A percentile compares a stretch with the other conserved stretches of the same genome.
These are phyloP conservation scores for Boletellus sp. DNA, from an alignment of 768 basidiomycete species.

Conservation along the genomic window DNA sequence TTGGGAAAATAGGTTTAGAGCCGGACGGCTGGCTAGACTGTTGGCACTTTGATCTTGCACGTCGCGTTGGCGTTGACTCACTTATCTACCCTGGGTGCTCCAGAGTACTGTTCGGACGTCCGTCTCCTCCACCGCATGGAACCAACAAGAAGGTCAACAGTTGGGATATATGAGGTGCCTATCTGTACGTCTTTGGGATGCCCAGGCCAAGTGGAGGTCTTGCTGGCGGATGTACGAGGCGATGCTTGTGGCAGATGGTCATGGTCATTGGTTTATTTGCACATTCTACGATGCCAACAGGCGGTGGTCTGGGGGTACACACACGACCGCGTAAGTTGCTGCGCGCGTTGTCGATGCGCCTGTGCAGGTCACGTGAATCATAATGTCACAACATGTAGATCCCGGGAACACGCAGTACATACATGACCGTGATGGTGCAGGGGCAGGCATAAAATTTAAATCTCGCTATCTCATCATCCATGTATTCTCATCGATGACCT, in stretches of 20 bases:
- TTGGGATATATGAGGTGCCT: slow-evolving; percentile 2
- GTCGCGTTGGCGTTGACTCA: slow-evolving; percentile 12
- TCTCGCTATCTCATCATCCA: too few relatives aligned
- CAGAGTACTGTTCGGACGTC: slow-evolving; percentile 26
- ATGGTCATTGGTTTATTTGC: not conserved
- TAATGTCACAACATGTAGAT: too few relatives aligned
- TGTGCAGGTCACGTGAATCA: too few relatives aligned
- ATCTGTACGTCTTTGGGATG: not conserved
- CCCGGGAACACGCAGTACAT: too few relatives aligned
- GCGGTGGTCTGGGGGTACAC: too few relatives aligned
- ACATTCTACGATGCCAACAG: too few relatives aligned
- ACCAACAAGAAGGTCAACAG: slow-evolving; percentile 4
- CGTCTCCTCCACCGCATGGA: slow-evolving; percentile 18
- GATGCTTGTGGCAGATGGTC: not conserved
- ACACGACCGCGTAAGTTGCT: too few relatives aligned
- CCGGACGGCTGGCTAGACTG: slow-evolving; percentile 3
- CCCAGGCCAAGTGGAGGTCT: not conserved
- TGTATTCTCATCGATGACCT: too few relatives aligned
- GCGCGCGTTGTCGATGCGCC: too few relatives aligned
- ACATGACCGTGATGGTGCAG: too few relatives aligned
- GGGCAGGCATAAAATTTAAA: too few relatives aligned
- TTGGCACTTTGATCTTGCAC: slow-evolving; percentile 11
- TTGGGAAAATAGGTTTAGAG: slow-evolving; percentile 10
- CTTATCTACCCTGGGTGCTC: slow-evolving; percentile 16
- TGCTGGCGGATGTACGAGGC: slow-evolving; percentile 3